phyloP scores from a whole-genome alignment of 2,329 filamentous ascomycete genomes.

The Catunica adiposa region DNA sequence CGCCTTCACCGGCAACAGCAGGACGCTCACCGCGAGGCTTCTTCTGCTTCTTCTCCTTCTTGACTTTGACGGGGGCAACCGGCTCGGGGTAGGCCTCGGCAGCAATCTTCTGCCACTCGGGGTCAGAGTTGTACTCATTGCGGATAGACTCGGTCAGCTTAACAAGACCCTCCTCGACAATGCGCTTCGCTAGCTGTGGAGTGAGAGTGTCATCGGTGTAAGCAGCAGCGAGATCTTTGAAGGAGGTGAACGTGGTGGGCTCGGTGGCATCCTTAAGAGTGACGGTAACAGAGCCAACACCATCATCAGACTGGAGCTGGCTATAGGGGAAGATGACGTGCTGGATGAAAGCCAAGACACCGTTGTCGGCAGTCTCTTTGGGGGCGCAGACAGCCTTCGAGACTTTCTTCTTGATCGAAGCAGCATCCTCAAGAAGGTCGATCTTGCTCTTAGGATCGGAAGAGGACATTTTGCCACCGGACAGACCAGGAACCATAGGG shows the following conservation, averaged over 20 bases:
- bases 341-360: conserved; percentile 72
- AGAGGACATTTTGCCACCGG: conserved; percentile 74
- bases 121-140: conserved; percentile 48
- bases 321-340: conserved; percentile 68
- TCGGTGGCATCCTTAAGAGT: conserved; percentile 56
- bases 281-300: conserved; percentile 25
- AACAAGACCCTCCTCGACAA: conserved; percentile 56
- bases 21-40: conserved; percentile 39
- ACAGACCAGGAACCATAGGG: conserved; percentile 78
- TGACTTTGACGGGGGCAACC: conserved; percentile 28
- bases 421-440: conserved; percentile 69
- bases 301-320: conserved; percentile 31
- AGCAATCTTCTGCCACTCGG: conserved; percentile 58
- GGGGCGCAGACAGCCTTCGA: conserved; percentile 70
- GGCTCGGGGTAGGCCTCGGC: conserved; percentile 63
- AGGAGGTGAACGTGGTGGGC: conserved; percentile 50
- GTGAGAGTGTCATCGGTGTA: conserved; percentile 64
- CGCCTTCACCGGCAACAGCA: conserved; percentile 23
- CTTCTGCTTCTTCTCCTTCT: conserved; percentile 65
- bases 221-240: conserved; percentile 60
- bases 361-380: conserved; percentile 66
- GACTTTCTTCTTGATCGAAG: conserved; percentile 64
- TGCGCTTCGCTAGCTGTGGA: conserved; percentile 78
- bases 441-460: conserved; percentile 70
- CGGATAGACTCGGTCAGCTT: conserved; percentile 64